phyloP scores from a whole-genome alignment of 208 protist species.

The Naegleria fowleri region DNA sequence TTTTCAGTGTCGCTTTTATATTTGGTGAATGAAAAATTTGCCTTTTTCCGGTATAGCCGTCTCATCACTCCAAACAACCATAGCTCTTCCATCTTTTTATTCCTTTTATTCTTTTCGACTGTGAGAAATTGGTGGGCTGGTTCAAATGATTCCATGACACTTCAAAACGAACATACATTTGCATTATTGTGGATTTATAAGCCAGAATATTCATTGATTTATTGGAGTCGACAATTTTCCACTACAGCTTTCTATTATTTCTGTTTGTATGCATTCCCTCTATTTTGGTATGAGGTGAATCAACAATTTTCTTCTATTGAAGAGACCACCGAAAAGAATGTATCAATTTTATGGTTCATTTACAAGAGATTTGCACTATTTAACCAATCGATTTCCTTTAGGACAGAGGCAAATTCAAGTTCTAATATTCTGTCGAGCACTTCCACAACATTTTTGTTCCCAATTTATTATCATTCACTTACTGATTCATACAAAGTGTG shows the following conservation, averaged over 20 bases:
- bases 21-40: not conserved
- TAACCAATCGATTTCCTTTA: not conserved
- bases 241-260: not conserved
- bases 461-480: not conserved
- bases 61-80: not conserved
- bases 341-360: not conserved
- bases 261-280: not conserved
- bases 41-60: not conserved
- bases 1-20: not conserved
- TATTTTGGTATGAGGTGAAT: not conserved
- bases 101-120: not conserved
- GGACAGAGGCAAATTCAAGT: not conserved
- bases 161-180: not conserved
- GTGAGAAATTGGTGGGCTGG: not conserved
- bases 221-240: not conserved
- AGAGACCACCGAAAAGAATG: not conserved
- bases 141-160: not conserved
- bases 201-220: not conserved
- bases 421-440: not conserved
- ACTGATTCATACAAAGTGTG: not conserved
- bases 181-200: not conserved
- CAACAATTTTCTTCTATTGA: not conserved
- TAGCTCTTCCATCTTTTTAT: not conserved
- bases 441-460: not conserved
- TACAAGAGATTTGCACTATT: not conserved